These are phyloP conservation scores for Fragaria nilgerrensis DNA, from an alignment of 306 rosid genomes.

Conservation along the genomic window DNA sequence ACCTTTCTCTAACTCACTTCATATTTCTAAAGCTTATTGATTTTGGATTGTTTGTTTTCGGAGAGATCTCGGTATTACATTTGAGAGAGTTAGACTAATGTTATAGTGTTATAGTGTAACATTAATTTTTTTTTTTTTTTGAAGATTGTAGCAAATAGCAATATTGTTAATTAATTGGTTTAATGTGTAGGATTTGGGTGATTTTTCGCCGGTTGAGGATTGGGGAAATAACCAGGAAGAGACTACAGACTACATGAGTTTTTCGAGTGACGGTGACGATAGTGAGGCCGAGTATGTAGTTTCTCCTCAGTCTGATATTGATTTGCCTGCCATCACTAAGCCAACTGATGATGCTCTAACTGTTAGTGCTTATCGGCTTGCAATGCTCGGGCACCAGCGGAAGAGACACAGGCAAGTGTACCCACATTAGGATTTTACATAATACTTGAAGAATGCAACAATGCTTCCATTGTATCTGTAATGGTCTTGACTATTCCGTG, in stretches of 20 bases:
- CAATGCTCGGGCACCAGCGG: constrained; percentile 55
- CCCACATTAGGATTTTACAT: neutral
- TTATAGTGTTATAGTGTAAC: too few species aligned
- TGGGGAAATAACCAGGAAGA: constrained; percentile 43
- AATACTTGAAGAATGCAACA: neutral
- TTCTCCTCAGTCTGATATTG: constrained; percentile 56
- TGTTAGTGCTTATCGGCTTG: constrained; percentile 66
- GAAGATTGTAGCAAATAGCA: neutral
- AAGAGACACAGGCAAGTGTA: constrained; percentile 67
- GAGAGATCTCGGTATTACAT: too few species aligned
- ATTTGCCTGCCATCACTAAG: constrained; percentile 61
- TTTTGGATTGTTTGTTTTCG: neutral
- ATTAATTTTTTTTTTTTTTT: too few species aligned
- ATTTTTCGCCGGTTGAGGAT: constrained; percentile 49
- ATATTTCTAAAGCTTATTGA: neutral
- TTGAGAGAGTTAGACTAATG: too few species aligned
- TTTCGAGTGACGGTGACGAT: constrained; percentile 77
- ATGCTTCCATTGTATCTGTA: neutral
- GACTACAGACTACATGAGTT: constrained; percentile 33
- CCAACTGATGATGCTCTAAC: constrained; percentile 57
- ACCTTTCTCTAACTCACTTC: neutral
- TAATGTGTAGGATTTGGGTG: constrained; percentile 57
- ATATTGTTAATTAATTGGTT: neutral
- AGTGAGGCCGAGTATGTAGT: constrained; percentile 61
- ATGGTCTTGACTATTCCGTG: neutral